phyloP scores from a whole-genome alignment of 2,329 filamentous ascomycete genomes.

The Xylariaceae sp. region DNA sequence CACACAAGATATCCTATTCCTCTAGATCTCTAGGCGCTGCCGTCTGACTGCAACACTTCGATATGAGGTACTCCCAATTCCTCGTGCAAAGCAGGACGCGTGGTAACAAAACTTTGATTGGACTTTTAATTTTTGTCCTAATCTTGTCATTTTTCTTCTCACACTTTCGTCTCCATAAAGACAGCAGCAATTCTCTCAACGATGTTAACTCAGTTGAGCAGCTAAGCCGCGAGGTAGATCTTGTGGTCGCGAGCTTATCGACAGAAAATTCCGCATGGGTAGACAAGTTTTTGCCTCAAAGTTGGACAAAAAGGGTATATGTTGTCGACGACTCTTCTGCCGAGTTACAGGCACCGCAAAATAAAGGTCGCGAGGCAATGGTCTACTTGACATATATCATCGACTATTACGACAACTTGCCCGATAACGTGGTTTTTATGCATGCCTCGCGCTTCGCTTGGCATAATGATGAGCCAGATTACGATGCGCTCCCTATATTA shows the following conservation, averaged over 20 bases:
- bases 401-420: constrained; percentile 44
- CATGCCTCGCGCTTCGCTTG: constrained; percentile 46
- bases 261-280: constrained; percentile 39
- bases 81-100: no score
- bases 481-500: constrained; percentile 51
- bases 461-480: constrained; percentile 52
- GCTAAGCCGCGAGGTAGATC: constrained; percentile 21
- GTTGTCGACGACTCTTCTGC: constrained; percentile 47
- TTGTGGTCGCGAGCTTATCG: constrained; percentile 32
- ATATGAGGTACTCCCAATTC: no score
- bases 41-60: no score
- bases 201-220: no score
- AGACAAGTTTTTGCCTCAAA: constrained; percentile 35
- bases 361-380: constrained; percentile 52
- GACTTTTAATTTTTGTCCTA: no score
- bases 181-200: no score
- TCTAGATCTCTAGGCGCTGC: no score
- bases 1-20: no score
- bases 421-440: constrained; percentile 43
- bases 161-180: no score
- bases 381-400: constrained; percentile 51
- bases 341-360: constrained; percentile 43
- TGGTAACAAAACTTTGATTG: no score
- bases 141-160: no score
- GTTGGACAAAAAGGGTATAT: constrained; percentile 52